Evolutionary conservation across 441 rosid genomes (phyloP).

Genomic region (Gossypium aridum): DNA sequence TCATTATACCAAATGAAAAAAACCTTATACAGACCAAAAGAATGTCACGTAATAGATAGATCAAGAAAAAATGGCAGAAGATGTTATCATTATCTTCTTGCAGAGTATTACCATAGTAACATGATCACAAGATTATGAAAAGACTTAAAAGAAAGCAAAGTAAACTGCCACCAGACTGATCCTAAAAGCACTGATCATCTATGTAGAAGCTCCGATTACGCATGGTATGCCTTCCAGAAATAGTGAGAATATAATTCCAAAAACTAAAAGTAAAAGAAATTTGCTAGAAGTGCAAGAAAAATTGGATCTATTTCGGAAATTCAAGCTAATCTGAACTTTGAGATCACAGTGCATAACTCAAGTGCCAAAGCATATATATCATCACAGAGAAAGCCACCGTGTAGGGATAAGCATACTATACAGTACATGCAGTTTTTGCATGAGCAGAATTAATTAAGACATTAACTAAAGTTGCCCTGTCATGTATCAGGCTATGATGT

Average conservation of each 20-base stretch:
- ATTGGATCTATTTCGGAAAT: not conserved
- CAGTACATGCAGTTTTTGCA: not conserved
- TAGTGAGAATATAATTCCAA: not conserved
- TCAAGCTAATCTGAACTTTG: not conserved
- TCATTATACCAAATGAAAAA: not conserved
- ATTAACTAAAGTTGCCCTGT: not conserved
- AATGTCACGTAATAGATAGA: not conserved
- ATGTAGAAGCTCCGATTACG: not conserved
- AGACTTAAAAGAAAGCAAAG: not conserved
- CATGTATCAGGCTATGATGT: not conserved
- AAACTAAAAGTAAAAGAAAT: not conserved
- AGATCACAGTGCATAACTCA: not conserved
- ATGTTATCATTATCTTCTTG: slow-evolving; percentile 1
- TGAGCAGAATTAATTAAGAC: not conserved
- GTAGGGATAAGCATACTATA: not conserved
- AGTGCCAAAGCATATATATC: not conserved
- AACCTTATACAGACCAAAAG: not conserved
- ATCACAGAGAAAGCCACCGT: not conserved
- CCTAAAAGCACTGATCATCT: not conserved
- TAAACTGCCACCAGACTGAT: not conserved
- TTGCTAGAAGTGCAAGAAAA: not conserved
- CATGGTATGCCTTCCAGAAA: not conserved
- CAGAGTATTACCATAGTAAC: not conserved
- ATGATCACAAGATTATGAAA: not conserved
- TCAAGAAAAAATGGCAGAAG: not conserved